Evolutionary conservation across 2,329 filamentous ascomycete genomes (phyloP).

Genomic region (Samsoniella hepiali): DNA sequence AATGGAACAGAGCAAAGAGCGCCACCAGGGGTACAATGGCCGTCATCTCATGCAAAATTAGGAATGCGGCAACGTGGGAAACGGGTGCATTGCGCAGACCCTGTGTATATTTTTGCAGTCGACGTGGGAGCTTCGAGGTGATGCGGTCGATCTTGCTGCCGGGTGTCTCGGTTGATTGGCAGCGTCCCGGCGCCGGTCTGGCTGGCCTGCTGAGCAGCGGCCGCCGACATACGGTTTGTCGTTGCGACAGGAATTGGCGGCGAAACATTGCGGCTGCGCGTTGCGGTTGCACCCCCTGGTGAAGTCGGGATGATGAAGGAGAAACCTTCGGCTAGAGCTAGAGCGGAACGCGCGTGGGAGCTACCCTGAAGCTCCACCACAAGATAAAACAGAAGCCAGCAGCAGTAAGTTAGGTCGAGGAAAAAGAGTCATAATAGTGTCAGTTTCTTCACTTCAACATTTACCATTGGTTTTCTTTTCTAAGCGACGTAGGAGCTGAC

Average conservation of each 20-base stretch:
- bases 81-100: slow-evolving; percentile 73
- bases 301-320: neutral
- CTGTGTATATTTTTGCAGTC: slow-evolving; percentile 65
- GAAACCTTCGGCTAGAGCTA: neutral
- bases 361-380: slow-evolving; percentile 9
- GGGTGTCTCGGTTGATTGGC: slow-evolving; percentile 28
- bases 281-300: neutral
- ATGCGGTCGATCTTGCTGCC: slow-evolving; percentile 42
- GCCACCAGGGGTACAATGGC: slow-evolving; percentile 76
- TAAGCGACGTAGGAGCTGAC: no score
- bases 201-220: neutral
- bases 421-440: neutral
- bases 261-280: slow-evolving; percentile 27
- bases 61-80: slow-evolving; percentile 79
- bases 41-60: slow-evolving; percentile 88
- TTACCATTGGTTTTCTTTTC: no score
- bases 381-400: neutral
- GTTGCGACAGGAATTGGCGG: slow-evolving; percentile 23
- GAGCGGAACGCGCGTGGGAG: neutral
- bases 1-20: slow-evolving; percentile 76
- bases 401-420: no score
- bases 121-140: slow-evolving; percentile 57
- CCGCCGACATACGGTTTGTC: slow-evolving; percentile 23
- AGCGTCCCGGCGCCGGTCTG: slow-evolving; percentile 6
- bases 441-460: no score